Evolutionary conservation across 257 asterid genomes (phyloP).

Genomic region (Lavandula angustifolia): DNA sequence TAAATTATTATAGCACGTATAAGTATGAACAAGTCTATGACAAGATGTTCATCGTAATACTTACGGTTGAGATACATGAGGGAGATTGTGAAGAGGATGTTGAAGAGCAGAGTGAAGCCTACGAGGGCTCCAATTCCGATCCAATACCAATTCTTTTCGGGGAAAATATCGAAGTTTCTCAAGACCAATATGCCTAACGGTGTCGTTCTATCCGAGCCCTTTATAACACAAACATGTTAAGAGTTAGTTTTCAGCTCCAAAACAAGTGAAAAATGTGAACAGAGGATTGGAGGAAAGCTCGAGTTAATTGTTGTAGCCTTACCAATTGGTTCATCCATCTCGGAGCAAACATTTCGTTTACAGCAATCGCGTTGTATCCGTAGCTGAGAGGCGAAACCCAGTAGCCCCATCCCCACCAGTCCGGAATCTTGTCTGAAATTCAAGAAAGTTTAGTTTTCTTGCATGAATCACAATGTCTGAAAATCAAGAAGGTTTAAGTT

Average conservation of each 20-base stretch:
- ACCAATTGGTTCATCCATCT: constrained; percentile 74
- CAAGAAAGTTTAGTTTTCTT: neutral
- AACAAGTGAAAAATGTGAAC: neutral
- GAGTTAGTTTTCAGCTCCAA: neutral
- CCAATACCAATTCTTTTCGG: constrained; percentile 60
- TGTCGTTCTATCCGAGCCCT: constrained; percentile 52
- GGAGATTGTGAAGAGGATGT: constrained; percentile 55
- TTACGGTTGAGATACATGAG: constrained; percentile 73
- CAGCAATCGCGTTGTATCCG: constrained; percentile 56
- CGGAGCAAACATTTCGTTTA: constrained; percentile 64
- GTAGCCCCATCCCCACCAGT: constrained; percentile 75
- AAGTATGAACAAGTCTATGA: neutral
- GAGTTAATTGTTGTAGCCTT: neutral
- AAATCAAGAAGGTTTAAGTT: too few species aligned
- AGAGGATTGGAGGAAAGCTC: neutral
- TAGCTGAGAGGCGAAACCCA: constrained; percentile 70
- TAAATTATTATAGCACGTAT: too few species aligned
- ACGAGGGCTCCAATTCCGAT: constrained; percentile 56
- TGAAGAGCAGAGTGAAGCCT: constrained; percentile 63
- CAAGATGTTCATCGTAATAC: constrained; percentile 25
- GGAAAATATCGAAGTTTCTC: constrained; percentile 50
- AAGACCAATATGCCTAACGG: constrained; percentile 48
- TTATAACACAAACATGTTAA: neutral
- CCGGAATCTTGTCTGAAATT: constrained; percentile 56
- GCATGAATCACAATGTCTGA: neutral